Evolutionary conservation across 2,329 filamentous ascomycete genomes (phyloP), one percentile per base, ranked within the genome.

Genomic region (Nothophoma quercina): DNA sequence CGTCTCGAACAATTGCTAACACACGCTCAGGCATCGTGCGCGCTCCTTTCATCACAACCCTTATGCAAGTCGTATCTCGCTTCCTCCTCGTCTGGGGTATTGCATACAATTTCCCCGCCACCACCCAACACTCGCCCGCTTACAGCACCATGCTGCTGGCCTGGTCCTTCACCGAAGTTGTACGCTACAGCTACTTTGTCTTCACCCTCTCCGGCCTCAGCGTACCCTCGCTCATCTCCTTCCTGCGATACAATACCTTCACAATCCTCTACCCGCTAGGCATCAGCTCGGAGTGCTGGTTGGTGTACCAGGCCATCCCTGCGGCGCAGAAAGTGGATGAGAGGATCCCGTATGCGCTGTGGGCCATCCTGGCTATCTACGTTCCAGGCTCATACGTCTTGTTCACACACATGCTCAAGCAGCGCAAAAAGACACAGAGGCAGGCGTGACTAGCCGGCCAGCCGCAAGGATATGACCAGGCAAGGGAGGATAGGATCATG

Each of bases 331-430:
- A 78, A 60, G 79, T 74, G 60, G 78, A 76, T 67, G 78, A 71
- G 58, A 77, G 75, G 67, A 85, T 81, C 66, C 83, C 82, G 47
- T 87, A 81, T 65, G 78, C 82, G 47, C 76, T 93, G 63, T 85
- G 85, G 67, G 80, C 76, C 5, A 83, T 93, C 28, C 68, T 96
- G 65, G 81, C 83, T 5, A 81, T 91, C 48, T 97, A 96, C 74
- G 83, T 96, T 35, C 92, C 92, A 35, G 91, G 79, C 69, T 85
- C 90, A 4, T 96, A 95, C 68, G 83, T 96, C 49, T 77, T 98
- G 51, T 98, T 95, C 72, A 91, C 90, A 18, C 90, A 99, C 76
- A 98, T 99, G 95, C 90, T 98, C 81, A 82, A 83, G 56, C 95
- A 99, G 82, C 83, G 93, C 64, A 83, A 85, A 62, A 96, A 91